Percentiles rank a stretch among this genome's conserved stretches.
These are phyloP conservation scores for Entrophospora sp. DNA, from an alignment of 192 early-diverging fungal genomes.

Conservation along the genomic window DNA sequence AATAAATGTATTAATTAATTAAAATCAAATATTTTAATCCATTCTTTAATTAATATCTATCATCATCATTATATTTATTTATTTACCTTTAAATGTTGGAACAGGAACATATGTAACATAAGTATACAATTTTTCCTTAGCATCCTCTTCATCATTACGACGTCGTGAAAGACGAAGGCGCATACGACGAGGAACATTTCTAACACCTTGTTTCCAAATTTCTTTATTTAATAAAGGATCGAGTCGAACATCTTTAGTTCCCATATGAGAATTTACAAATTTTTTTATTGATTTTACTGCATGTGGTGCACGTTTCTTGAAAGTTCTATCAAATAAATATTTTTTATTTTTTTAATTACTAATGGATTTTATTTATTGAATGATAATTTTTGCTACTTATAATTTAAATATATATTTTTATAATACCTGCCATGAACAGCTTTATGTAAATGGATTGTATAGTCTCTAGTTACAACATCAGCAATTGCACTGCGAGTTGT, in stretches of 20 bases:
- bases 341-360: too few relatives aligned
- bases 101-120: slow-evolving; percentile 82
- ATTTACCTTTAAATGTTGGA: slow-evolving; percentile 82
- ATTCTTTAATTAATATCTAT: too few relatives aligned
- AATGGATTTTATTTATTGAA: too few relatives aligned
- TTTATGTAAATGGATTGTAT: slow-evolving; percentile 99
- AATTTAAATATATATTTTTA: background rate
- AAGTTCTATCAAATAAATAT: slow-evolving; percentile 44
- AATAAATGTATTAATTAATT: too few relatives aligned
- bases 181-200: slow-evolving; percentile 90
- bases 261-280: slow-evolving; percentile 91
- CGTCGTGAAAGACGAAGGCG: slow-evolving; percentile 91
- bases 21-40: too few relatives aligned
- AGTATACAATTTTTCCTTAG: slow-evolving; percentile 97
- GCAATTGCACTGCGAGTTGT: slow-evolving; percentile 72
- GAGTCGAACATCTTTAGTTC: slow-evolving; percentile 92
- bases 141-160: slow-evolving; percentile 95
- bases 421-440: slow-evolving; percentile 67
- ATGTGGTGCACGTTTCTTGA: slow-evolving; percentile 96
- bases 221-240: slow-evolving; percentile 93
- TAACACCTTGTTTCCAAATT: slow-evolving; percentile 90
- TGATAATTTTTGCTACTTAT: too few relatives aligned
- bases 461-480: slow-evolving; percentile 95
- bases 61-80: too few relatives aligned
- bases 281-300: slow-evolving; percentile 89